Percentiles rank a stretch among this genome's conserved stretches.
Evolutionary conservation across 331 rosid species (phyloP).

Genomic region (Rosa hybrid): DNA sequence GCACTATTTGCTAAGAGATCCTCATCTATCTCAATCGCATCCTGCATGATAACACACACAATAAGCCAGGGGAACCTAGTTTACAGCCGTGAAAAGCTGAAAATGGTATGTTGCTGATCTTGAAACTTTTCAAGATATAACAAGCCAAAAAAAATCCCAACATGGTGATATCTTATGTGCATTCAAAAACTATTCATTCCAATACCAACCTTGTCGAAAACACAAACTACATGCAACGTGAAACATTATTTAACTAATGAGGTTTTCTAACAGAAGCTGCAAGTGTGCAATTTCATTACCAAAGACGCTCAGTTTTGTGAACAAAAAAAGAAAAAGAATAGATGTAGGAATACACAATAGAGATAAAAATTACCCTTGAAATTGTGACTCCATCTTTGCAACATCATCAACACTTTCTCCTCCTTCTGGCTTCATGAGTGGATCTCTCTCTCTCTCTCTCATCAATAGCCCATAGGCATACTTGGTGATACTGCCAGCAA

Average conservation of each 20-base stretch:
- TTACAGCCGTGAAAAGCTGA: not conserved
- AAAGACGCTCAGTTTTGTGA: not conserved
- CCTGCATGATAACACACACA: slow-evolving; percentile 42
- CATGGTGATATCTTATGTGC: not conserved
- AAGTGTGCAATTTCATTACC: not conserved
- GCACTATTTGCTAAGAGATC: slow-evolving; percentile 77
- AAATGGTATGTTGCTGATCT: not conserved
- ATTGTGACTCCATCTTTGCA: slow-evolving; percentile 60
- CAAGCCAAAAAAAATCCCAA: not conserved
- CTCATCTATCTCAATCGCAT: slow-evolving; percentile 64
- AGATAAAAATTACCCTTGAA: slow-evolving; percentile 55
- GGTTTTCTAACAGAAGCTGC: not conserved
- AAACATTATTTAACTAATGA: not conserved
- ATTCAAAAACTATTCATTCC: slow-evolving; percentile 1
- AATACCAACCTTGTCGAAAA: slow-evolving; percentile 75
- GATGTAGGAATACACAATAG: not conserved
- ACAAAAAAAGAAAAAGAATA: not conserved
- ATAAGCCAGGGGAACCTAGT: not conserved
- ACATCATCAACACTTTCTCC: slow-evolving; percentile 93
- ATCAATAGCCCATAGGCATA: slow-evolving; percentile 31
- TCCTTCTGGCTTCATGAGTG: slow-evolving; percentile 43
- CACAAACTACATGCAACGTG: slow-evolving; percentile 55
- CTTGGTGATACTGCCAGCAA: not conserved
- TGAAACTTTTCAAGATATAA: not conserved
- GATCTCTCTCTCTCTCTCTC: slow-evolving; percentile 46